These are phyloP conservation scores for Xylaria digitata DNA, from an alignment of 2,329 filamentous ascomycete genomes.

Conservation along the genomic window DNA sequence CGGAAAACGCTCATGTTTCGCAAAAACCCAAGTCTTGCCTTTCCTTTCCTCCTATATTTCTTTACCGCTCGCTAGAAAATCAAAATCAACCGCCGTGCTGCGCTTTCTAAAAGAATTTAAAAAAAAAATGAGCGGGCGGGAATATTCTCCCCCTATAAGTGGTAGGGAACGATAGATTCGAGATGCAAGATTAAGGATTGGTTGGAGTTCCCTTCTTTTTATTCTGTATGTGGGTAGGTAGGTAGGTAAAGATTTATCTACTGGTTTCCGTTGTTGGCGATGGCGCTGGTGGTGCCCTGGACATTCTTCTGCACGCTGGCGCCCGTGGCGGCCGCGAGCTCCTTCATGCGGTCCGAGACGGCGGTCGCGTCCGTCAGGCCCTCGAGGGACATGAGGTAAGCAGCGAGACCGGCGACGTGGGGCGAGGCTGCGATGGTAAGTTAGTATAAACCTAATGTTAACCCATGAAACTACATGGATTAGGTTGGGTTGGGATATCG, in stretches of 20 bases:
- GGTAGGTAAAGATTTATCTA: conserved; percentile 5
- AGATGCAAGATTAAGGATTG: no score
- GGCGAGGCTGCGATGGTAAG: conserved; percentile 65
- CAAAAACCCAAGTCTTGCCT: no score
- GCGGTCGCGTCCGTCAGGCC: conserved; percentile 57
- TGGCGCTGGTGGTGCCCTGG: conserved; percentile 61
- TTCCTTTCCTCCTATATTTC: neutral
- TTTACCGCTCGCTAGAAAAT: neutral
- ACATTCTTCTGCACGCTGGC: conserved; percentile 58
- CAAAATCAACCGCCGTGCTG: conserved; percentile 2
- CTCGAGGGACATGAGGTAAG: conserved; percentile 73
- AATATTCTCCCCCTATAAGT: no score
- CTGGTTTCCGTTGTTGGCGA: conserved; percentile 66
- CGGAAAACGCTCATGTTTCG: neutral
- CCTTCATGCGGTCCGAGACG: conserved; percentile 62
- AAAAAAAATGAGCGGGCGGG: neutral
- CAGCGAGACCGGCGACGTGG: conserved; percentile 74
- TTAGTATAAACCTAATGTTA: conserved; percentile 34
- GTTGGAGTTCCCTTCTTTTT: neutral
- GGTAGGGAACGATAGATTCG: neutral
- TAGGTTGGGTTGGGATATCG: neutral
- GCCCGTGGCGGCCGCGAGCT: conserved; percentile 61
- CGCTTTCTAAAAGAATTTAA: neutral
- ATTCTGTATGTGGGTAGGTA: neutral
- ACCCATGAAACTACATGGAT: neutral